A percentile compares a stretch with the other conserved stretches of the same genome.
phyloP scores from a whole-genome alignment of 257 asterid species.

The Solanum habrochaites region DNA sequence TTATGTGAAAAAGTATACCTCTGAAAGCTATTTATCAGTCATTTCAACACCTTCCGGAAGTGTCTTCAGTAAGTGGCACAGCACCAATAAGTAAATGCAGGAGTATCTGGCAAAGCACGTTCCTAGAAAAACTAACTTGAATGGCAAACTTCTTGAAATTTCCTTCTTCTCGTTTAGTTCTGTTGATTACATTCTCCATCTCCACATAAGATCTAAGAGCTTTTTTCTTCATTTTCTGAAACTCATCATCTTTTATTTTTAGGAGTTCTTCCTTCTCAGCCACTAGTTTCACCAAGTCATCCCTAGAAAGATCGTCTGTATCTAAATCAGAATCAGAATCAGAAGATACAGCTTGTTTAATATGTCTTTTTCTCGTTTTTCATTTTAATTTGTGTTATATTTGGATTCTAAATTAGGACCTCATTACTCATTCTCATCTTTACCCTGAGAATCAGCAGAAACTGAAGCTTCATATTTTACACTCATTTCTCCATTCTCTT shows the following conservation, averaged over 20 bases:
- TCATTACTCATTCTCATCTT: constrained; percentile 31
- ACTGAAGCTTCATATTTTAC: constrained; percentile 19
- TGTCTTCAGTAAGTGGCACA: constrained; percentile 62
- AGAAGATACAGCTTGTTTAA: constrained; percentile 31
- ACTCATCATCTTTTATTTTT: constrained; percentile 40
- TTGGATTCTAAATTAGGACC: constrained; percentile 23
- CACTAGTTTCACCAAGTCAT: constrained; percentile 62
- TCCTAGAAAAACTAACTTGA: constrained; percentile 35
- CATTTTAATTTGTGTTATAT: constrained; percentile 3
- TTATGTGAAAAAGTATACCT: constrained; percentile 29
- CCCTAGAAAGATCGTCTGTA: constrained; percentile 52
- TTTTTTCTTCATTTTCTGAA: constrained; percentile 52
- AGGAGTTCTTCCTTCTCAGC: constrained; percentile 55
- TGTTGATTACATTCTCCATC: constrained; percentile 70
- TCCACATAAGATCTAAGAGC: constrained; percentile 56
- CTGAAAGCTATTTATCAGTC: constrained; percentile 88
- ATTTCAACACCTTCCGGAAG: constrained; percentile 97
- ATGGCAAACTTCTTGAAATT: constrained; percentile 74
- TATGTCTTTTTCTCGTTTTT: constrained; percentile 14
- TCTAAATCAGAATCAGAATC: constrained; percentile 40
- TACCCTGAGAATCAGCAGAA: constrained; percentile 6
- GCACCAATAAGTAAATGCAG: constrained; percentile 26
- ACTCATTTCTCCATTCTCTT: constrained; percentile 17
- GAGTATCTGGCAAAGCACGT: background rate
- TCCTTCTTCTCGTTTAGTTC: constrained; percentile 76